Evolutionary conservation across 1,284 basidiomycete species (phyloP).

Genomic region (Austroboletus niveus): DNA sequence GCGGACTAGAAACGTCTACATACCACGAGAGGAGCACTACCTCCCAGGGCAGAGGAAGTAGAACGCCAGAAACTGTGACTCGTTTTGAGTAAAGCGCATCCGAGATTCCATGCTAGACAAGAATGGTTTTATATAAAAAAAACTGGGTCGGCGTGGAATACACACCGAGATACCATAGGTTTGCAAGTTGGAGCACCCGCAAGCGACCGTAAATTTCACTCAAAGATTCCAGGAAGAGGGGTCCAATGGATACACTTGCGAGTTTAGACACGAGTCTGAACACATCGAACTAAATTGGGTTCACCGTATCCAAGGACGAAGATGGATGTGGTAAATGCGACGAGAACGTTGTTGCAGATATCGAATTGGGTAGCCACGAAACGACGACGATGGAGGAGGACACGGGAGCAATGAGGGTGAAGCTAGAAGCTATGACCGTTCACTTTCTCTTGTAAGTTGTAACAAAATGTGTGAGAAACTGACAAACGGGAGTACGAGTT

Average conservation of each 20-base stretch:
- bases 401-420: conserved; percentile 52
- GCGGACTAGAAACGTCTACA: conserved; percentile 2
- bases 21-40: conserved; percentile 62
- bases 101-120: conserved; percentile 58
- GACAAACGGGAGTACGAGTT: neutral
- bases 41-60: conserved; percentile 66
- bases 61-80: conserved; percentile 59
- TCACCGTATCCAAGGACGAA: conserved; percentile 68
- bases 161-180: conserved; percentile 58
- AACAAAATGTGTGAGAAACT: neutral
- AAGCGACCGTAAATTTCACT: conserved; percentile 54
- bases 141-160: conserved; percentile 19
- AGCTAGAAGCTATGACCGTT: conserved; percentile 47
- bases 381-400: conserved; percentile 58
- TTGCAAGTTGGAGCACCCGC: conserved; percentile 48
- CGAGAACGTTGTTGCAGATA: conserved; percentile 48
- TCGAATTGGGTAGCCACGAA: conserved; percentile 56
- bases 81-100: conserved; percentile 64
- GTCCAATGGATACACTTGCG: conserved; percentile 41
- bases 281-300: neutral
- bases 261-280: neutral
- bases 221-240: conserved; percentile 55
- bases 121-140: neutral
- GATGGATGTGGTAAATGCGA: conserved; percentile 62
- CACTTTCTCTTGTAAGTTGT: conserved; percentile 48